These are phyloP conservation scores for Acer saccharum DNA, from an alignment of 345 rosid genomes.

Conservation along the genomic window DNA sequence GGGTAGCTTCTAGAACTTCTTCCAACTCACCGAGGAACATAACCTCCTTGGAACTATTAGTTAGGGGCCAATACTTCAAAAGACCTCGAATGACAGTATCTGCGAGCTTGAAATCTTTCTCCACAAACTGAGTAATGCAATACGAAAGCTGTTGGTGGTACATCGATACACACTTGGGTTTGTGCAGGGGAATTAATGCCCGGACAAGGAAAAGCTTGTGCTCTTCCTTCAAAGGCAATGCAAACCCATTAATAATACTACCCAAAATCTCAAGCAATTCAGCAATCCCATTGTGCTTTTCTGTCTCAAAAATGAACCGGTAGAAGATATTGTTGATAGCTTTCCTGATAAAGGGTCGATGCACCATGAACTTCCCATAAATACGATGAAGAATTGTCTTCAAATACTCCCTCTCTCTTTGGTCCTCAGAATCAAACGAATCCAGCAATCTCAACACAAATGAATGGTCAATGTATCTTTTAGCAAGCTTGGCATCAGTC, in stretches of 20 bases:
- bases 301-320: slow-evolving; percentile 67
- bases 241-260: slow-evolving; percentile 79
- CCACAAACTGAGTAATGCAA: slow-evolving; percentile 79
- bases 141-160: slow-evolving; percentile 83
- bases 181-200: slow-evolving; percentile 81
- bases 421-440: slow-evolving; percentile 71
- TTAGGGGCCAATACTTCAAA: slow-evolving; percentile 74
- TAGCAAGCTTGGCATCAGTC: slow-evolving; percentile 70
- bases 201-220: slow-evolving; percentile 78
- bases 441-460: slow-evolving; percentile 63
- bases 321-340: slow-evolving; percentile 74
- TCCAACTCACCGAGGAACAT: slow-evolving; percentile 87
- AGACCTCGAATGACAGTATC: slow-evolving; percentile 77
- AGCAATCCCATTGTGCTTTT: slow-evolving; percentile 69
- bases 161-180: slow-evolving; percentile 62
- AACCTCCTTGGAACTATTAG: slow-evolving; percentile 78
- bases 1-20: slow-evolving; percentile 82
- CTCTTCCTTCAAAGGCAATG: slow-evolving; percentile 86
- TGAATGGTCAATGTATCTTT: slow-evolving; percentile 62
- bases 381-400: slow-evolving; percentile 65
- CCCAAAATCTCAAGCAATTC: slow-evolving; percentile 84
- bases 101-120: slow-evolving; percentile 79
- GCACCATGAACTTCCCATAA: slow-evolving; percentile 75
- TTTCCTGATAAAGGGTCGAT: slow-evolving; percentile 66
- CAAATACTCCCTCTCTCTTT: slow-evolving; percentile 67